These are phyloP conservation scores for Pterocarpus macrocarpus DNA, from an alignment of 306 rosid species.

Conservation along the genomic window DNA sequence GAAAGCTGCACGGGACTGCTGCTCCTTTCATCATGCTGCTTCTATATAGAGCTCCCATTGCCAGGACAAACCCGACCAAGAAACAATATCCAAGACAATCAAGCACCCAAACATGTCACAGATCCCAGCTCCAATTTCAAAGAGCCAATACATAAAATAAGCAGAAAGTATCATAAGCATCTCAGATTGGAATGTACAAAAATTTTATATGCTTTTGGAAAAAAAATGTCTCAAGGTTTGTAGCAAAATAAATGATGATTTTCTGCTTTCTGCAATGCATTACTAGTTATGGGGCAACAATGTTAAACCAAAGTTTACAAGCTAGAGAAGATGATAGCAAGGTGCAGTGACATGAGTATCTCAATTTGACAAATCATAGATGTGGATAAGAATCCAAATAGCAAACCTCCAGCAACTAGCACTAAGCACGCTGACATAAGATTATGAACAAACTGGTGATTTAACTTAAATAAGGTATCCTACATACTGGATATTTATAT, in stretches of 20 bases:
- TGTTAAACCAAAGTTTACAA: conserved; percentile 13
- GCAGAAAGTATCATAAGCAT: conserved; percentile 80
- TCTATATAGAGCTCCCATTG: conserved; percentile 93
- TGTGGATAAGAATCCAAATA: not conserved
- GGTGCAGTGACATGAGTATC: not conserved
- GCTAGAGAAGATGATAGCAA: conserved; percentile 11
- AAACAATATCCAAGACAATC: conserved; percentile 79
- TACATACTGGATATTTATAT: conserved; percentile 12
- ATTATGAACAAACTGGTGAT: not conserved
- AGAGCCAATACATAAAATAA: conserved; percentile 83
- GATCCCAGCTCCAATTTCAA: conserved; percentile 99
- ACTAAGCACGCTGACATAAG: not conserved
- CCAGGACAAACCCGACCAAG: conserved; percentile 78
- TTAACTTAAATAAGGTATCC: not conserved
- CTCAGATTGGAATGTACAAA: conserved; percentile 47
- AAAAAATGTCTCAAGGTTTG: not conserved
- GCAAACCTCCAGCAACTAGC: conserved; percentile 12
- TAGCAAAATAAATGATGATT: not conserved
- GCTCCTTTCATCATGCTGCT: conserved; percentile 74
- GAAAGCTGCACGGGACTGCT: conserved; percentile 95
- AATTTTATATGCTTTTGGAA: not conserved
- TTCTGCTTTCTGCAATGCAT: conserved; percentile 6
- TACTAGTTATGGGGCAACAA: conserved; percentile 19
- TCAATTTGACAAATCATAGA: conserved; percentile 1
- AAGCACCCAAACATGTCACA: conserved; percentile 76